phyloP scores from a whole-genome alignment of 75 land plant genomes.

The Selaginella tamariscina region DNA sequence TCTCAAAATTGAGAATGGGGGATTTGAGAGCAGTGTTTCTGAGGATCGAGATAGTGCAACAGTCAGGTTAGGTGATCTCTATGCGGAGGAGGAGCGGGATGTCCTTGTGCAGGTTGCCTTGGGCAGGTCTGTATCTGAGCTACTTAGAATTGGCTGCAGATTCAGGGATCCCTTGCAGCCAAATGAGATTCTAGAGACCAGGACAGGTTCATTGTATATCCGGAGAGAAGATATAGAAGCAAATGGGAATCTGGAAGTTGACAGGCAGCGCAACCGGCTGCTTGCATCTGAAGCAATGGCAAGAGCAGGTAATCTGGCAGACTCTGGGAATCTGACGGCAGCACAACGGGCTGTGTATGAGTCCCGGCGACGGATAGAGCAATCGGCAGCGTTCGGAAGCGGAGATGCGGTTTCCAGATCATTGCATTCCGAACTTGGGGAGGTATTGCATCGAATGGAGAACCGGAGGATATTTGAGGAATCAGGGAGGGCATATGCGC shows the following conservation, averaged over 20 bases:
- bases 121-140: background rate
- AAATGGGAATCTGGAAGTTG: constrained; percentile 34
- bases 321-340: constrained; percentile 18
- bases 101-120: constrained; percentile 15
- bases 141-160: constrained; percentile 40
- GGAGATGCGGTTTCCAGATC: constrained; percentile 19
- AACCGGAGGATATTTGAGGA: constrained; percentile 8
- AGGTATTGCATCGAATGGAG: constrained; percentile 17
- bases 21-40: background rate
- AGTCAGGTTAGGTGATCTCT: constrained; percentile 22
- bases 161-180: constrained; percentile 48
- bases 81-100: constrained; percentile 30
- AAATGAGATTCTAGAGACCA: constrained; percentile 27
- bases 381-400: constrained; percentile 10
- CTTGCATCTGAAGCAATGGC: constrained; percentile 28
- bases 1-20: background rate
- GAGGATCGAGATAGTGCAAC: background rate
- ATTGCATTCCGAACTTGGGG: constrained; percentile 25
- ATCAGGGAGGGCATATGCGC: constrained; percentile 19
- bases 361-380: constrained; percentile 17
- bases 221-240: background rate
- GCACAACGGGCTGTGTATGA: constrained; percentile 23
- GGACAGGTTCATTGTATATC: constrained; percentile 20
- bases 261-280: constrained; percentile 41
- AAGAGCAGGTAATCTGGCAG: constrained; percentile 33